Conservation (phyloP, 345 rosid species). For the Kandelia obovata region DNA sequence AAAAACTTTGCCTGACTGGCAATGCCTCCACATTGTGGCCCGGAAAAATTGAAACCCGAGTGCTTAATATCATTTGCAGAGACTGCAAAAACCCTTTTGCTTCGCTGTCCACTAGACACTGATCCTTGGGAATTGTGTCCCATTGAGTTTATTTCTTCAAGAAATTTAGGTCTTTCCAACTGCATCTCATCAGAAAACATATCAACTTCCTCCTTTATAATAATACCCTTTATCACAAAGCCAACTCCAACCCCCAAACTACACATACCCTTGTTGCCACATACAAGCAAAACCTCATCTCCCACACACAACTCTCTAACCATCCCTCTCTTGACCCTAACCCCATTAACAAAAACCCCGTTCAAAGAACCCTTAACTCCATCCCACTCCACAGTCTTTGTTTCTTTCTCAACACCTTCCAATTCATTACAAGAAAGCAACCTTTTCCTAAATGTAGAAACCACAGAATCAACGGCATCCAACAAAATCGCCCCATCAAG, state of each 20-base stretch:
- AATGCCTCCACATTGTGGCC: constrained; percentile 24
- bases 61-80: constrained; percentile 31
- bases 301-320: constrained; percentile 49
- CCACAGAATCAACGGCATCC: constrained; percentile 9
- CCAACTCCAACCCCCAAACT: constrained; percentile 46
- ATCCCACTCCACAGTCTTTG: constrained; percentile 18
- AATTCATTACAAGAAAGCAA: constrained; percentile 25
- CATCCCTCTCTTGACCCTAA: constrained; percentile 36
- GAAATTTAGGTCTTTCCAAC: constrained; percentile 18
- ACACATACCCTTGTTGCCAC: constrained; percentile 44
- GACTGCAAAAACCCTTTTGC: constrained; percentile 69
- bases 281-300: constrained; percentile 75
- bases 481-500: constrained; percentile 44
- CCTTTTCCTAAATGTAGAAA: constrained; percentile 45
- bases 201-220: constrained; percentile 46
- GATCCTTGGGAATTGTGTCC: constrained; percentile 46
- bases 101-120: constrained; percentile 53
- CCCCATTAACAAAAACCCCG: constrained; percentile 67
- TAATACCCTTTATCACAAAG: constrained; percentile 55
- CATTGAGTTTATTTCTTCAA: constrained; percentile 27
- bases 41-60: constrained; percentile 14
- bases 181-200: constrained; percentile 12
- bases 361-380: constrained; percentile 43
- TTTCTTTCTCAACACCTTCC: constrained; percentile 23
- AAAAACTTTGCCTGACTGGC: constrained; percentile 40